Evolutionary conservation across 2,329 filamentous ascomycete genomes (phyloP).

Genomic region (Xenosphaeropsis pyriputrescens): DNA sequence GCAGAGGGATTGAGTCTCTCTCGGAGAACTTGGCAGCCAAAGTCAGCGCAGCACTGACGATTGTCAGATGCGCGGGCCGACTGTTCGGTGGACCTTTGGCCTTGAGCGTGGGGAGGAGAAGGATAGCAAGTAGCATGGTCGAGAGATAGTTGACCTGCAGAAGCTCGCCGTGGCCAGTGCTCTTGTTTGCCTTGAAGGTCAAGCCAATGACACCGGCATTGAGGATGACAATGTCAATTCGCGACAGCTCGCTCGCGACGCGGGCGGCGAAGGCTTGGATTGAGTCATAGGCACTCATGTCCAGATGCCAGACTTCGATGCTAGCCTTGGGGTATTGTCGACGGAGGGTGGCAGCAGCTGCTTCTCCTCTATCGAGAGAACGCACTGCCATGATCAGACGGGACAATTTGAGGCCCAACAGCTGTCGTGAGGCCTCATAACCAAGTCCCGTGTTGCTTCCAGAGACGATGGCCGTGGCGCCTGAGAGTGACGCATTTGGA

Average conservation of each 20-base stretch:
- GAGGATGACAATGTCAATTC: conserved; percentile 27
- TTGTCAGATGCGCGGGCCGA: conserved; percentile 8
- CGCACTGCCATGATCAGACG: conserved; percentile 32
- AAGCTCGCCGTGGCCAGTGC: conserved; percentile 21
- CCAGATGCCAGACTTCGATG: conserved; percentile 31
- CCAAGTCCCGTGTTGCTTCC: conserved; percentile 31
- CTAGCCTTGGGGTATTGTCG: conserved; percentile 15
- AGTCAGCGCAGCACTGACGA: conserved; percentile 17
- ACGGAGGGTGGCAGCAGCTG: conserved; percentile 19
- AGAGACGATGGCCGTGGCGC: conserved; percentile 25
- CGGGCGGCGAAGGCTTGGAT: conserved; percentile 23
- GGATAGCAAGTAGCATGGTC: conserved; percentile 1
- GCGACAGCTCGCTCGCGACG: conserved; percentile 16
- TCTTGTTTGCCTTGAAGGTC: background rate
- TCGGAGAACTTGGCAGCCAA: conserved; percentile 15
- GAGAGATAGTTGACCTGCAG: conserved; percentile 16
- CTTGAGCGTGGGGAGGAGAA: conserved; percentile 2
- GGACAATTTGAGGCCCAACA: conserved; percentile 22
- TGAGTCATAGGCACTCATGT: conserved; percentile 28
- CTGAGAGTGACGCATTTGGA: conserved; percentile 2
- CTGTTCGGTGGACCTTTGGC: background rate
- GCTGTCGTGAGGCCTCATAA: conserved; percentile 21
- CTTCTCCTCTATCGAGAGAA: conserved; percentile 23
- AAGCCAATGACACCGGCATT: conserved; percentile 22
- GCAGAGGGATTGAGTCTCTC: conserved; percentile 10